Evolutionary conservation across 2,329 filamentous ascomycete species (phyloP), one percentile per base, ranked within the genome.

Genomic region (Lasiodiplodia hormozganensis): DNA sequence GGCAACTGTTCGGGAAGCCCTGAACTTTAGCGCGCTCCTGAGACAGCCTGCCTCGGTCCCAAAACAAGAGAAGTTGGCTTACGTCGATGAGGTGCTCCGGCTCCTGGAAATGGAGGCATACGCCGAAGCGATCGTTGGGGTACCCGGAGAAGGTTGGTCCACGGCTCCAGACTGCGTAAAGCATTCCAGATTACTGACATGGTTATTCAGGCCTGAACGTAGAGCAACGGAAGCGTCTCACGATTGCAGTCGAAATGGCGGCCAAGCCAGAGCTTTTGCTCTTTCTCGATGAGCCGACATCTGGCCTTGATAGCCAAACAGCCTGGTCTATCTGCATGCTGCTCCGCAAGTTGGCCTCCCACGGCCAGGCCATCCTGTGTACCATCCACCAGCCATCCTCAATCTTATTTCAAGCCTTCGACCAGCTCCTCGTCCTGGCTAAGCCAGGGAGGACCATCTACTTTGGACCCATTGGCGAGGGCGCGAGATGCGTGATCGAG

Each of bases 221-320:
- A 5, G 89, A 92, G 76, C 88, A 92, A 76, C 84, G 88, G 69
- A 92, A 92, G 78, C 83, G 89, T 60, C 81, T 92, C 10, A 92
- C 90, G 0, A 92, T 92, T 69, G 90, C 89, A 70, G 90, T 92
- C 11, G 90, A 93, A 74, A 81, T 92, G 16, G 90, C 89, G 7
- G 90, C 90, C 2, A 88, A 91, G 74, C 90, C 90, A 0, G 85
- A 85, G 70, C 82, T 90, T 0, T 78, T 90, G 0, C 83, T 90
- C 1, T 90, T 89, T 78, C 81, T 90, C 10, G 88, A 90, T 62
- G 87, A 89, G 72, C 88, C 65, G 2, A 85, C 83, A 76, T 56
- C 49, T 21, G 65, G 65, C 6, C 65, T 68, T 25, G 56, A 68
- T 16, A 53, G 47, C 12, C 65, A 77, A 75, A 87, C 84, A 60